Base-by-base conservation (phyloP, 2,329 filamentous ascomycete genomes). In the Colletotrichum chlorophyti region DNA sequence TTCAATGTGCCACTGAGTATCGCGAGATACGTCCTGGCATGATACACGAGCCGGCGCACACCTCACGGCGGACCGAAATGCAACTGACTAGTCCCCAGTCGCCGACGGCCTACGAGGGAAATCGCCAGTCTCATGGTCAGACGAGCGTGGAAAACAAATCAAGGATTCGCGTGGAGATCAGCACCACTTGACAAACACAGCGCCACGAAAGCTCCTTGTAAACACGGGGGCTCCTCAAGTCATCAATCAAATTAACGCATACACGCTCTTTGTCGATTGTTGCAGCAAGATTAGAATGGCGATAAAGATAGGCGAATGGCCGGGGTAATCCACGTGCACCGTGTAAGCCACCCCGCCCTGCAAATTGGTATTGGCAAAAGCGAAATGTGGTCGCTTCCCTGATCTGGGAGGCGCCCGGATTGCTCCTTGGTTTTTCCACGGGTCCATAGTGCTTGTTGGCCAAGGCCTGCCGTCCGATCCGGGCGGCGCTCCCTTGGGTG, bases 401-500 rank as follows among this genome's bases (percentile, higher is more conserved):
- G 21, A 60, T 32, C 43, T 35, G 57, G 57, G 51, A 59, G 43
- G 57, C 37, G 32, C 12, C 21, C 57, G 40, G 41, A 31, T 49
- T 31, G 12, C 23, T 19, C 23, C 3, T 21, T 26, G 24, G 5
- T 32, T 31, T 37, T 41, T 47, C 17, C 11, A 14, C 41, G n/a
- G 43, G 55, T 24, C 23, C 31, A 26, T n/a, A n/a, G n/a, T n/a
- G n/a, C n/a, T n/a, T 49, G 57, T 55, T 55, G 45, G 51, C 57
- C 55, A 59, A 55, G 51, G 49, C 43, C 57, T 60, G 57, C 57
- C 57, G 57, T 60, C 51, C 38, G 57, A 60, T 60, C 57, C 57
- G 57, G 26, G 26, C 17, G 24, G 24, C n/a, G 15, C 19, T 31
- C 21, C 48, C 48, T 29, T 51, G 19, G 14, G 32, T 23, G n/a